Conservation (phyloP, 139 green algal genomes). For the Micractinium sp. region DNA sequence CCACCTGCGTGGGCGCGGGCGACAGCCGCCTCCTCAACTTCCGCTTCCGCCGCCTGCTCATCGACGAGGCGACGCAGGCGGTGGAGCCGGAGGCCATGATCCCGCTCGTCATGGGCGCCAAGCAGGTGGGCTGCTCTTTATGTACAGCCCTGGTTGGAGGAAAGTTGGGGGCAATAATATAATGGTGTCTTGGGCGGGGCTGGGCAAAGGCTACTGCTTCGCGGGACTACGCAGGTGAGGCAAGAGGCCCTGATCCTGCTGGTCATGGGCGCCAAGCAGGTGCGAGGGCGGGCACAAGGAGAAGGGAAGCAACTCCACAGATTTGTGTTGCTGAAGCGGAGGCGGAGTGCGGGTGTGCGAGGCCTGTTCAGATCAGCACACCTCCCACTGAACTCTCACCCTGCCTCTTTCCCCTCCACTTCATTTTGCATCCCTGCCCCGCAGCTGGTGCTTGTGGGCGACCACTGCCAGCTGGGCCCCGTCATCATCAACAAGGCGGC, state of each 20-base stretch:
- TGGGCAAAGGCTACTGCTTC: no score
- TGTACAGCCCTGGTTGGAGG: no score
- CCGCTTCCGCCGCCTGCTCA: conserved; percentile 77
- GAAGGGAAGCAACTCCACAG: no score
- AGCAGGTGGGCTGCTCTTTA: conserved; percentile 66
- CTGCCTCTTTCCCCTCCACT: neutral
- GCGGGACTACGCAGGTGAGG: conserved; percentile 64
- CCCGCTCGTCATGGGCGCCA: conserved; percentile 93
- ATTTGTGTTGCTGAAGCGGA: no score
- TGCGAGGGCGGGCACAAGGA: no score
- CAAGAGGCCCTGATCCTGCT: conserved; percentile 94
- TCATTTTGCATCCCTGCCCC: no score
- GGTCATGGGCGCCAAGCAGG: conserved; percentile 93
- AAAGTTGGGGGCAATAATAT: no score
- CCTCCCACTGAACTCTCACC: neutral
- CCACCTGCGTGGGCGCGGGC: conserved; percentile 69
- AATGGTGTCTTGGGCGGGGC: neutral
- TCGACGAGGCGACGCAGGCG: conserved; percentile 95
- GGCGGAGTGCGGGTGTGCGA: no score
- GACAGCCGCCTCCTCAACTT: conserved; percentile 50
- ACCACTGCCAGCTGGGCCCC: conserved; percentile 97
- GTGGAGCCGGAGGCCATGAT: conserved; percentile 96
- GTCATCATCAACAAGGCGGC: conserved; percentile 90
- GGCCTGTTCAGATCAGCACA: no score
- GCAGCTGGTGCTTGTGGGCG: conserved; percentile 93